Evolutionary conservation across 139 green algal species (phyloP).

Genomic region (Parachlorella kessleri): DNA sequence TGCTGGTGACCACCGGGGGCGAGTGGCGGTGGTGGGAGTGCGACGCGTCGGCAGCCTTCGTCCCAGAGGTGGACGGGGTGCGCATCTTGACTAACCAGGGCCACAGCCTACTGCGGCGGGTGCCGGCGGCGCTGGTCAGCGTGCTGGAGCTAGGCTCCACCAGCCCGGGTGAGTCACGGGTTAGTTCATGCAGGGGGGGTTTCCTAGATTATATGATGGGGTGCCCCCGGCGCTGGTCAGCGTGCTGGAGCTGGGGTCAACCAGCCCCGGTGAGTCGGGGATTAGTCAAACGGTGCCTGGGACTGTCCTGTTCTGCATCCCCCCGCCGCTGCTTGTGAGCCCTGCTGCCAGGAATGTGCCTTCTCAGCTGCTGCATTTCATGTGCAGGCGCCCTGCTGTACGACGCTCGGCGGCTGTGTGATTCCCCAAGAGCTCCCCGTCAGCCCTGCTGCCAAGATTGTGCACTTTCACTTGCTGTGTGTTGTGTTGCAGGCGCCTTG

Average conservation of each 20-base stretch:
- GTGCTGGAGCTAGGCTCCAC: slow-evolving; percentile 45
- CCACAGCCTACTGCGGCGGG: slow-evolving; percentile 67
- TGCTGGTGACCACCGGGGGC: slow-evolving; percentile 43
- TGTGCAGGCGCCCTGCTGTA: slow-evolving; percentile 69
- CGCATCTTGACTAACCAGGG: slow-evolving; percentile 55
- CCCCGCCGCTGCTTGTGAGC: no score
- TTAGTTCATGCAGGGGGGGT: no score
- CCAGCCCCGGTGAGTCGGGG: slow-evolving; percentile 22
- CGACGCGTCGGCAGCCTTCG: slow-evolving; percentile 3
- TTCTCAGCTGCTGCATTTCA: no score
- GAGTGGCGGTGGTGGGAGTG: slow-evolving; percentile 23
- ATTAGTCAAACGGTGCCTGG: no score
- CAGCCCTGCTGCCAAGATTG: no score
- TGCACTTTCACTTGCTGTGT: no score
- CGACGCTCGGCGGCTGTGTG: slow-evolving; percentile 82
- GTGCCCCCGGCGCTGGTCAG: slow-evolving; percentile 53
- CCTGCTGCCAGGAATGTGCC: no score
- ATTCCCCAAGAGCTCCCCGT: no score
- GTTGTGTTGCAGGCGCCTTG: no score
- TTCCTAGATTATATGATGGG: no score
- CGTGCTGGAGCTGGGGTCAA: slow-evolving; percentile 44
- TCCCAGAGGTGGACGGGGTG: slow-evolving; percentile 70
- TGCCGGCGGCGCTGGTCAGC: slow-evolving; percentile 48
- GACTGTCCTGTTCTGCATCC: no score
- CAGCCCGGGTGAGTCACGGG: slow-evolving; percentile 19